Evolutionary conservation across 306 rosid species (phyloP).

Genomic region (Rosa chinensis): DNA sequence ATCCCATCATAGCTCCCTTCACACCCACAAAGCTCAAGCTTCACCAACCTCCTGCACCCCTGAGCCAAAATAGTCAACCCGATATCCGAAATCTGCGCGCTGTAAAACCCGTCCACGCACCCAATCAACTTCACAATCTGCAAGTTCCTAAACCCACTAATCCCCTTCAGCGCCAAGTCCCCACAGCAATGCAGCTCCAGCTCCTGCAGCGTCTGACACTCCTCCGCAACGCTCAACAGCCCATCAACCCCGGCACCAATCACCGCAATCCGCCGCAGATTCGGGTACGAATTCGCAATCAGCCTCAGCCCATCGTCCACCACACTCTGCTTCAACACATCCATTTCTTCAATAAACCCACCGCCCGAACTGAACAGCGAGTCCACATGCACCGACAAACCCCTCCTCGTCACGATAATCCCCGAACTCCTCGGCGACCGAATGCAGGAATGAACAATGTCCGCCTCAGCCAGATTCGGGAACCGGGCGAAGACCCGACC

Average conservation of each 20-base stretch:
- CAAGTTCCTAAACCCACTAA: slow-evolving; percentile 62
- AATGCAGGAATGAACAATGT: slow-evolving; percentile 47
- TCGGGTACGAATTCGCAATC: slow-evolving; percentile 55
- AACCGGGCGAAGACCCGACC: slow-evolving; percentile 74
- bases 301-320: slow-evolving; percentile 59
- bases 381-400: slow-evolving; percentile 50
- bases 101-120: slow-evolving; percentile 48
- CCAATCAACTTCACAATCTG: slow-evolving; percentile 67
- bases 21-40: slow-evolving; percentile 79
- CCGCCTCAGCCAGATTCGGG: slow-evolving; percentile 69
- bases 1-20: slow-evolving; percentile 90
- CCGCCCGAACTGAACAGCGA: slow-evolving; percentile 36
- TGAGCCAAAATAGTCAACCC: slow-evolving; percentile 86
- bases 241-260: slow-evolving; percentile 77
- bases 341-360: slow-evolving; percentile 51
- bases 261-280: slow-evolving; percentile 50
- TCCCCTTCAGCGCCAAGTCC: slow-evolving; percentile 44
- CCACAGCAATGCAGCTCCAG: slow-evolving; percentile 71
- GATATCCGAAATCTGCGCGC: slow-evolving; percentile 61
- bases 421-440: slow-evolving; percentile 53
- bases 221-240: slow-evolving; percentile 58
- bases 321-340: slow-evolving; percentile 45
- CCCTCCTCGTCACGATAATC: slow-evolving; percentile 49
- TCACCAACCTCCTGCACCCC: slow-evolving; percentile 80
- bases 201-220: slow-evolving; percentile 74